Evolutionary conservation across 768 basidiomycete genomes (phyloP).

Genomic region (Trametes villosa): DNA sequence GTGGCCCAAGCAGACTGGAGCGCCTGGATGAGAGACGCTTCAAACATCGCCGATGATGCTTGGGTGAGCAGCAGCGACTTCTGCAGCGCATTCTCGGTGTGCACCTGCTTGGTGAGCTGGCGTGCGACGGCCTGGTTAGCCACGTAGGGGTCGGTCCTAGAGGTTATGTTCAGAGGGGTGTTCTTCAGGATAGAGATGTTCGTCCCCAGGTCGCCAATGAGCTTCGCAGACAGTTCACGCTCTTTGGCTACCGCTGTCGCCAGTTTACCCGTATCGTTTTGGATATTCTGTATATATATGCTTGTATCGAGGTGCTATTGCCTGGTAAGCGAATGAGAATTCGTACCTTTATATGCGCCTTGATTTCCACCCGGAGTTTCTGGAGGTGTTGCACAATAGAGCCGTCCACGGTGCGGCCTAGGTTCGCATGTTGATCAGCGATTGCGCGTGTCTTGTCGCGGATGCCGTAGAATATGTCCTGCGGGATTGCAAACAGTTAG

Average conservation of each 20-base stretch:
- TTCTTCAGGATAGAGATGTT: constrained; percentile 93
- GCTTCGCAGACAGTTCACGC: constrained; percentile 82
- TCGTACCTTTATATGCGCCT: constrained; percentile 91
- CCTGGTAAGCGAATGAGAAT: neutral
- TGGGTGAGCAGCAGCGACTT: constrained; percentile 99
- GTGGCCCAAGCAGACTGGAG: constrained; percentile 98
- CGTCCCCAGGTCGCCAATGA: constrained; percentile 86
- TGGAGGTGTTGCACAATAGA: constrained; percentile 98
- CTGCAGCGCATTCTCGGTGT: constrained; percentile 97
- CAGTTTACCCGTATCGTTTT: constrained; percentile 94
- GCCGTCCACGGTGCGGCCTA: constrained; percentile 94
- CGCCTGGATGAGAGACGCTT: constrained; percentile 93
- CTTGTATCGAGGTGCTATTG: neutral
- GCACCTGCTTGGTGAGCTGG: constrained; percentile 89
- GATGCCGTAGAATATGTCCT: constrained; percentile 93
- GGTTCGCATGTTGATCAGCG: constrained; percentile 95
- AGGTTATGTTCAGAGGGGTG: constrained; percentile 83
- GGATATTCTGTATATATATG: constrained; percentile 68
- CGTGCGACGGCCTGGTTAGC: constrained; percentile 72
- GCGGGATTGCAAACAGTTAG: too few relatives aligned
- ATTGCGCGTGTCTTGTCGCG: constrained; percentile 92
- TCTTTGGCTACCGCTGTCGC: constrained; percentile 92
- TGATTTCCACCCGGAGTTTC: constrained; percentile 93
- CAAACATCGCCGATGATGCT: constrained; percentile 95
- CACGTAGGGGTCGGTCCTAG: constrained; percentile 84